Percentiles rank a stretch among this genome's conserved stretches.
phyloP scores from a whole-genome alignment of 2,329 filamentous ascomycete genomes.

The Domatiomyces globalis region DNA sequence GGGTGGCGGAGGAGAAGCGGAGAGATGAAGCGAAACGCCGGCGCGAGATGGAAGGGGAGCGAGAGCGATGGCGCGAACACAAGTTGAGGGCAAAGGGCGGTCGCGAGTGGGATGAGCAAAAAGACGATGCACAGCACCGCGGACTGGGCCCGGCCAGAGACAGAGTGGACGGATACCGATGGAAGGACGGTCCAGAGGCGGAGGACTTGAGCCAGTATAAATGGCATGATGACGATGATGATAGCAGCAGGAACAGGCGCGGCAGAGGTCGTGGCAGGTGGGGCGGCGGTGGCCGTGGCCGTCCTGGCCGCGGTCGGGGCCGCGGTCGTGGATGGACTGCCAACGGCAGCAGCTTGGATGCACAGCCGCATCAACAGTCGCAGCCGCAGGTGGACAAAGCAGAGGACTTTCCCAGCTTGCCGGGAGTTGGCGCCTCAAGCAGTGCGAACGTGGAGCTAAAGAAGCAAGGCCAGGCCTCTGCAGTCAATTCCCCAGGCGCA shows the following conservation, averaged over 20 bases:
- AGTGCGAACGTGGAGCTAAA: neutral
- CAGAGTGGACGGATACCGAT: constrained; percentile 5
- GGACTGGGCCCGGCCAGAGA: constrained; percentile 17
- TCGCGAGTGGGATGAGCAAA: constrained; percentile 49
- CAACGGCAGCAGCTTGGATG: too few relatives aligned
- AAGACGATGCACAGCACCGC: constrained; percentile 40
- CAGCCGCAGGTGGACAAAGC: constrained; percentile 10
- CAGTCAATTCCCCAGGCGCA: neutral
- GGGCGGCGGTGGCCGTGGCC: constrained; percentile 7
- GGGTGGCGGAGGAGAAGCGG: constrained; percentile 40
- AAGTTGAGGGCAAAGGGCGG: constrained; percentile 46
- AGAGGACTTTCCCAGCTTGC: constrained; percentile 17
- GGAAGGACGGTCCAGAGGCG: constrained; percentile 5
- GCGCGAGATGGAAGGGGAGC: constrained; percentile 47
- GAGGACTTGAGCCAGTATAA: constrained; percentile 16
- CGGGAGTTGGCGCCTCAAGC: constrained; percentile 1
- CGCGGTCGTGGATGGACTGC: neutral
- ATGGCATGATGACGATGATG: constrained; percentile 10
- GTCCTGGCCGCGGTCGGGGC: constrained; percentile 3
- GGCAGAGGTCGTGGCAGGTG: constrained; percentile 10
- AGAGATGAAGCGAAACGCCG: constrained; percentile 37
- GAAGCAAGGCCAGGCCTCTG: constrained; percentile 1
- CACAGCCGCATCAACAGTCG: neutral
- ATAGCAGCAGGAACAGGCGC: neutral
- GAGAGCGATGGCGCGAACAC: constrained; percentile 45